Conservation (phyloP, 2,329 filamentous ascomycete species). For the Penicillium verrucosum region DNA sequence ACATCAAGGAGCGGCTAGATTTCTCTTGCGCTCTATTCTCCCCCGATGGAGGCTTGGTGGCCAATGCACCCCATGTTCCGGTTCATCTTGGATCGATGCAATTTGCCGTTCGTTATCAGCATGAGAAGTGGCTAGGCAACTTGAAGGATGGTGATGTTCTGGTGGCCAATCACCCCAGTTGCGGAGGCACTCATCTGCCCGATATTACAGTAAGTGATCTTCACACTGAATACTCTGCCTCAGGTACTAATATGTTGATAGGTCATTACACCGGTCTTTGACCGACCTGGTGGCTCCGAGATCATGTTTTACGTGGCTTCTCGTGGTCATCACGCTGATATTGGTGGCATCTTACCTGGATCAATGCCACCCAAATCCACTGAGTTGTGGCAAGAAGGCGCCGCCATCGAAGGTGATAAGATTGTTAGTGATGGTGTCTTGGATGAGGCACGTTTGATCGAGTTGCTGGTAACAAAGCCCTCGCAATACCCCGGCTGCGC, state of each 20-base stretch:
- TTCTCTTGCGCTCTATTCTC: conserved; percentile 83
- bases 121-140: conserved; percentile 74
- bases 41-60: conserved; percentile 67
- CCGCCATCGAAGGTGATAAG: conserved; percentile 51
- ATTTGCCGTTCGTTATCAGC: conserved; percentile 76
- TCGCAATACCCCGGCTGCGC: conserved; percentile 71
- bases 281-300: conserved; percentile 56
- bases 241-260: conserved; percentile 4
- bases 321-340: conserved; percentile 78
- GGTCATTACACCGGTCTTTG: conserved; percentile 74
- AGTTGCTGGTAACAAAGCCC: conserved; percentile 70
- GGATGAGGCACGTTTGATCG: conserved; percentile 70
- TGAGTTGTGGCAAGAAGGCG: conserved; percentile 49
- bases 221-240: not conserved
- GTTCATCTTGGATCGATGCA: conserved; percentile 82
- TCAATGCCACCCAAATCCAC: conserved; percentile 68
- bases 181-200: conserved; percentile 77
- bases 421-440: conserved; percentile 74
- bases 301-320: conserved; percentile 82
- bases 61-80: conserved; percentile 69
- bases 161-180: conserved; percentile 80
- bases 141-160: conserved; percentile 76
- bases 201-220: conserved; percentile 65
- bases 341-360: conserved; percentile 76
- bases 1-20: conserved; percentile 82